Evolutionary conservation across 495 filamentous ascomycete genomes (phyloP).

Genomic region (Hypoxylon fragiforme): DNA sequence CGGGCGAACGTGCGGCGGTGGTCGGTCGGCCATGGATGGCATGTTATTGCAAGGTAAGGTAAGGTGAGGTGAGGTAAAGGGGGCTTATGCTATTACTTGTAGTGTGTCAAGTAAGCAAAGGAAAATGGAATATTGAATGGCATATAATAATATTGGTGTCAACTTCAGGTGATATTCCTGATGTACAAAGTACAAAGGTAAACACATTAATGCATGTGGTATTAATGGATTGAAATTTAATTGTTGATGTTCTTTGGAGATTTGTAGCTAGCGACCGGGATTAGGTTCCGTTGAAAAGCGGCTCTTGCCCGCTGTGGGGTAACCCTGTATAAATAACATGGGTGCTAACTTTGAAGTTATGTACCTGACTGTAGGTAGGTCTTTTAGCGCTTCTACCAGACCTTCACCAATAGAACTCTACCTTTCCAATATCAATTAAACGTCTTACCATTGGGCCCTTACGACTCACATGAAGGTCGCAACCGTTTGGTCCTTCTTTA

Average conservation of each 20-base stretch:
- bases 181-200: neutral
- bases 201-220: neutral
- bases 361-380: neutral
- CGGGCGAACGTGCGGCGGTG: conserved; percentile 26
- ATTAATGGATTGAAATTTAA: too few relatives aligned
- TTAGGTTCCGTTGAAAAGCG: neutral
- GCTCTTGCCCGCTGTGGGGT: conserved; percentile 19
- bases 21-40: conserved; percentile 37
- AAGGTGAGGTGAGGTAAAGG: too few relatives aligned
- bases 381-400: neutral
- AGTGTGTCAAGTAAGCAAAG: too few relatives aligned
- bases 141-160: neutral
- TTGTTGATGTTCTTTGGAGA: neutral
- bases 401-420: too few relatives aligned
- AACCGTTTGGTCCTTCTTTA: too few relatives aligned
- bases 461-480: too few relatives aligned
- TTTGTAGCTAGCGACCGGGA: too few relatives aligned
- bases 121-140: too few relatives aligned
- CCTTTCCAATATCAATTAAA: neutral
- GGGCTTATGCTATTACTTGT: too few relatives aligned
- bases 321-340: conserved; percentile 10
- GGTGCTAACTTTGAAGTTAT: neutral
- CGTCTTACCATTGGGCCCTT: too few relatives aligned
- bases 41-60: too few relatives aligned
- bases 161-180: neutral